phyloP scores from a whole-genome alignment of 139 green algal species.

The Volvox reticuliferus region DNA sequence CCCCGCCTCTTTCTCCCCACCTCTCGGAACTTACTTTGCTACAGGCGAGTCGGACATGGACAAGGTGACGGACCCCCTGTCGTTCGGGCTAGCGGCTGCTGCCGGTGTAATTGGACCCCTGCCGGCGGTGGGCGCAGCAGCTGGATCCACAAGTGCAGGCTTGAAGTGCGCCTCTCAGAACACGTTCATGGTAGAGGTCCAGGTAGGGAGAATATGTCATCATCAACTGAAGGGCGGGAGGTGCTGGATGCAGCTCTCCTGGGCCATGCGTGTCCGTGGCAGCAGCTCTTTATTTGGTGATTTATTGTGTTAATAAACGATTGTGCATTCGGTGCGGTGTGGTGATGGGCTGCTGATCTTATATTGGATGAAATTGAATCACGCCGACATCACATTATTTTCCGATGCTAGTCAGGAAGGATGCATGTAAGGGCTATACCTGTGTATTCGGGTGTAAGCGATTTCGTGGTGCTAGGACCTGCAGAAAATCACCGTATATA shows the following conservation, averaged over 20 bases:
- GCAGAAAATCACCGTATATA: too few relatives aligned
- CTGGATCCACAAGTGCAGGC: too few relatives aligned
- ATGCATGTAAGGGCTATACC: too few relatives aligned
- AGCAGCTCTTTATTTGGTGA: neutral
- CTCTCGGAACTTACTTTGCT: neutral
- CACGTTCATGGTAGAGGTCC: neutral
- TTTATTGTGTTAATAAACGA: too few relatives aligned
- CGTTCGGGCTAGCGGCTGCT: neutral
- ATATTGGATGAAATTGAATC: neutral
- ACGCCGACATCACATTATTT: too few relatives aligned
- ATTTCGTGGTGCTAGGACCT: neutral
- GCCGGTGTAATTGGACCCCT: slow-evolving; percentile 7
- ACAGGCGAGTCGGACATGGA: slow-evolving; percentile 48
- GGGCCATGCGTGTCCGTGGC: neutral
- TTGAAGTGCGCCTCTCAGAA: neutral
- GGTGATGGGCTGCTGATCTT: neutral
- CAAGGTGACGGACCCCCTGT: neutral
- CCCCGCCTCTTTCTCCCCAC: neutral
- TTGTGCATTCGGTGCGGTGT: neutral
- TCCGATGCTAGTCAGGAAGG: too few relatives aligned
- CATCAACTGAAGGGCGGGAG: neutral
- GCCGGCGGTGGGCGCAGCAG: neutral
- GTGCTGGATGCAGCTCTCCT: neutral
- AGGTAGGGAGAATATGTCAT: neutral
- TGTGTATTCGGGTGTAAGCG: too few relatives aligned